Evolutionary conservation across 345 rosid genomes (phyloP), one percentile per base, ranked within the genome.

Genomic region (Viola odorata): DNA sequence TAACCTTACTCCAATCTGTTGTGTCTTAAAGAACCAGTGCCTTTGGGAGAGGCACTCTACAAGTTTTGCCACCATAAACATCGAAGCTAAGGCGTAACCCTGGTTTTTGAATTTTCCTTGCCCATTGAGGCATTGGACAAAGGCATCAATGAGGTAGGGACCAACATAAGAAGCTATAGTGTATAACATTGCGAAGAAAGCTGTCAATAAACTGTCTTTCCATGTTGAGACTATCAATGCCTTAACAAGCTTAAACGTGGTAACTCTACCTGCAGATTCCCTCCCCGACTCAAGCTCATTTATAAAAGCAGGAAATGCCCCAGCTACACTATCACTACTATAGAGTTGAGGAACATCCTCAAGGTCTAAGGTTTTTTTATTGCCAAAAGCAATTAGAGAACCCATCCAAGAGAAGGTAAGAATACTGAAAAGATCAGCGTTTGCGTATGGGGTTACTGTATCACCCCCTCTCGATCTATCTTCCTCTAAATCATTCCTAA

Each of bases 101-200:
- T 71, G 70, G 38, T 66, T 64, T 41, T 52, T 55, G 38, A 41
- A 63, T 12, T 50, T 4, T 8, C 69, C 65, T 41, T 12, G 60
- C 14, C 76, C 71, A 50, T 47, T 64, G n/a, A 76, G 76, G 67
- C 71, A 76, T 41, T 60, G 73, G 52, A 76, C 73, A 17, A 76
- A 72, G 0, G 70, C 49, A 40, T 68, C 80, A 9, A 71, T 76
- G 39, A 76, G 73, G 61, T 60, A 71, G 1, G 80, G 80, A 8
- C 80, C 80, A 53, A 71, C 80, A 68, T 71, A 76, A 8, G 76
- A 60, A 9, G 76, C 65, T 41, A 45, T 12, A 3, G 69, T 70
- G 61, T 70, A 16, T 16, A 64, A 3, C 32, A 55, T 12, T 1
- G 69, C 74, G 44, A 63, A 37, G 7, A 73, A 44, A 36, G 62